These are phyloP conservation scores for Suhomyces kilbournensis DNA, from an alignment of 805 yeast species.

Conservation along the genomic window DNA sequence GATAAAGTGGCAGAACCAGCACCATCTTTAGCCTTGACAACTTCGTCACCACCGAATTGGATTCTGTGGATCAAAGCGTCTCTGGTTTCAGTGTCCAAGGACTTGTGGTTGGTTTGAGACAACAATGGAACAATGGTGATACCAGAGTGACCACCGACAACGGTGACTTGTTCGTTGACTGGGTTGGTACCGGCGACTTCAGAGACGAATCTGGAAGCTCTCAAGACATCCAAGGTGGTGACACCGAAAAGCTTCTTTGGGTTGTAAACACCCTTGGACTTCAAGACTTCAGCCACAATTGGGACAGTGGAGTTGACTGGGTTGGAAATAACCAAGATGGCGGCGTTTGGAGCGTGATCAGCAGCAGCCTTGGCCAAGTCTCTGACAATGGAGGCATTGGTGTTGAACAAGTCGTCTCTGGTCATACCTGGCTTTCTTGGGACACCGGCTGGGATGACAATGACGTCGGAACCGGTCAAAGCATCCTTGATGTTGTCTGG, in stretches of 20 bases:
- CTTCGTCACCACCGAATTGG: slow-evolving; percentile 91
- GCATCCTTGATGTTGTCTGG: slow-evolving; percentile 77
- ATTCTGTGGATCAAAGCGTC: slow-evolving; percentile 79
- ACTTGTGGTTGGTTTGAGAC: slow-evolving; percentile 74
- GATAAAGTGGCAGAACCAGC: slow-evolving; percentile 83
- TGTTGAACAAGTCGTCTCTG: slow-evolving; percentile 94
- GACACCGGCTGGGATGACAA: slow-evolving; percentile 95
- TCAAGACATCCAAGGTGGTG: slow-evolving; percentile 87
- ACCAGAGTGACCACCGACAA: slow-evolving; percentile 98
- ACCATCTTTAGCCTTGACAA: slow-evolving; percentile 80
- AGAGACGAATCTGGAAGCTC: slow-evolving; percentile 82
- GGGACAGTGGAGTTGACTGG: slow-evolving; percentile 98
- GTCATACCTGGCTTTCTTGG: slow-evolving; percentile 99
- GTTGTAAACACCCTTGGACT: slow-evolving; percentile 82
- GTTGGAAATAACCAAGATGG: slow-evolving; percentile 80
- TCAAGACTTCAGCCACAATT: slow-evolving; percentile 89
- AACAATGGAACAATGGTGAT: slow-evolving; percentile 91
- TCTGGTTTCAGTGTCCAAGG: slow-evolving; percentile 60
- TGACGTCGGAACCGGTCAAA: slow-evolving; percentile 75
- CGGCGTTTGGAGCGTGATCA: slow-evolving; percentile 79
- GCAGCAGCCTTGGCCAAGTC: slow-evolving; percentile 87
- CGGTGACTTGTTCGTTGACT: slow-evolving; percentile 70
- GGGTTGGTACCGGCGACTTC: slow-evolving; percentile 73
- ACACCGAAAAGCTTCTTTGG: slow-evolving; percentile 93
- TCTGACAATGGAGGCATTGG: slow-evolving; percentile 93